Evolutionary conservation across 345 rosid genomes (phyloP), one percentile per base, ranked within the genome.

Genomic region (Sisymbrium altissimum): DNA sequence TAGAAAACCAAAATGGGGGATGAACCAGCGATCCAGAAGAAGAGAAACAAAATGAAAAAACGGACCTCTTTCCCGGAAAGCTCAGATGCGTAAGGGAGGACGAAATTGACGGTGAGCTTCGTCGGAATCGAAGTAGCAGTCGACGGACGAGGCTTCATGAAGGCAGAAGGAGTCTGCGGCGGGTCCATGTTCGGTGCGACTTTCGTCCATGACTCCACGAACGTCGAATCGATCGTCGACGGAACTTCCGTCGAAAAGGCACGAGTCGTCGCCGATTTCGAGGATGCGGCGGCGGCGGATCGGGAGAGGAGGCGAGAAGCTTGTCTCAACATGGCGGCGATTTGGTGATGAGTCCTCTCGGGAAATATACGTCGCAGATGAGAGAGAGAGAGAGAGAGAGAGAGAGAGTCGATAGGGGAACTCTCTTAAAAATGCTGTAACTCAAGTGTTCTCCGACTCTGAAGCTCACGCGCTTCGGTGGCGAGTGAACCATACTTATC

Each of bases 81-180:
- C 84, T 82, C 86, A 66, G 86, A 76, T 58, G 82, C 61, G 69
- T 80, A 85, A 56, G 88, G 98, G 57, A 93, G 98, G 48, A 93
- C 97, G 52, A 90, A 90, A 77, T 93, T 90, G 78, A 88, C 90
- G 30, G 97, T 87, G 81, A 90, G 83, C 83, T 90, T 93, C 46
- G 95, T 58, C 7, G 98, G 98, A 30, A 93, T 70, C 5, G 95
- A 21, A 27, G 95, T 68, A 6, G 88, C 85, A 21, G 79, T 84
- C 1, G 87, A 72, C 6, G 93, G 91, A 48, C 90, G 88, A 54
- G 96, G 81, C 35, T 61, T 18, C 96, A 92, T 87, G 83, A 71
- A 92, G 6, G 93, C 18, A 13, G 84, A 81, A 10, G 95, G 98
- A 62, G 96, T 90, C 80, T 73, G 85, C 0, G 98, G 96, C 1